Percentiles rank a stretch among this genome's conserved stretches.
These are phyloP conservation scores for Apiospora phragmitis DNA, from an alignment of 2,329 filamentous ascomycete genomes.

Conservation along the genomic window DNA sequence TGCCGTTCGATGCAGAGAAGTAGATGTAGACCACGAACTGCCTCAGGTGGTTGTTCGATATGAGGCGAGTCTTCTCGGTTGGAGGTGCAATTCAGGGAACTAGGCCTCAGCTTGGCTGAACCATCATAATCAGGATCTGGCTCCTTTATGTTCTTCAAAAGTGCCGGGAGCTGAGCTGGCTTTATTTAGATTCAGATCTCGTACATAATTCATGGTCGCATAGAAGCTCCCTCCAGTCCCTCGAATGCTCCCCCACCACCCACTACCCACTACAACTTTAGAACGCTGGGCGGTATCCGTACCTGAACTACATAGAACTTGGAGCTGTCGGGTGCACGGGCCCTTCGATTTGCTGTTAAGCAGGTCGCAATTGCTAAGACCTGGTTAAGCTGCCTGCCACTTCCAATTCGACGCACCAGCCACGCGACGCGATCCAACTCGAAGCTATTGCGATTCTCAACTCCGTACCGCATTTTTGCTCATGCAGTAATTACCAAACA, in stretches of 20 bases:
- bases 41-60: neutral
- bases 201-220: neutral
- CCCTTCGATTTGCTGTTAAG: neutral
- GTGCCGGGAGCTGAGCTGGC: neutral
- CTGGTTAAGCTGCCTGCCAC: neutral
- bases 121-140: neutral
- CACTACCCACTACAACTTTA: neutral
- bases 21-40: neutral
- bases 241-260: neutral
- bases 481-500: neutral
- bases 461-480: neutral
- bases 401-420: constrained; percentile 6
- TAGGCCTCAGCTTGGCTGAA: neutral
- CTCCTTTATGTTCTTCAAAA: neutral
- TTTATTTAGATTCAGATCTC: neutral
- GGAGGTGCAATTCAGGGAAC: neutral
- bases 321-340: neutral
- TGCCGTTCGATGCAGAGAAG: neutral
- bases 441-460: constrained; percentile 3
- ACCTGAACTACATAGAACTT: neutral
- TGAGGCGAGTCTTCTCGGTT: neutral
- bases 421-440: neutral
- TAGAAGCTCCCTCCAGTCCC: no score
- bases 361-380: neutral
- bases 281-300: neutral